phyloP scores from a whole-genome alignment of 1,139 yeast species.

The Candida sojae region DNA sequence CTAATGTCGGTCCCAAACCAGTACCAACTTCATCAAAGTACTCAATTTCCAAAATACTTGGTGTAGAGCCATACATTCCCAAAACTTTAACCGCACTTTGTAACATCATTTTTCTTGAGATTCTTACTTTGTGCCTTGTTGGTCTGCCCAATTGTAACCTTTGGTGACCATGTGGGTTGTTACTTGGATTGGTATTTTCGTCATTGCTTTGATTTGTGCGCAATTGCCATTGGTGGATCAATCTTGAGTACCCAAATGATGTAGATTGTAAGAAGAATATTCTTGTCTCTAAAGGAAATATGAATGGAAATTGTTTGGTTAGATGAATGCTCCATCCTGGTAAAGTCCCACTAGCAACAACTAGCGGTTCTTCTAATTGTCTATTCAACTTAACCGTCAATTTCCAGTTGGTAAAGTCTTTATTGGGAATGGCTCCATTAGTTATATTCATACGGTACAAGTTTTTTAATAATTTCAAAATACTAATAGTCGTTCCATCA shows the following conservation, averaged over 20 bases:
- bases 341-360: conserved; percentile 83
- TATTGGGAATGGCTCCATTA: conserved; percentile 30
- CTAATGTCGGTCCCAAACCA: conserved; percentile 94
- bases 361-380: conserved; percentile 86
- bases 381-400: conserved; percentile 83
- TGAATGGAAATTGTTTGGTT: conserved; percentile 73
- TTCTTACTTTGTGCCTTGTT: conserved; percentile 76
- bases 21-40: conserved; percentile 94
- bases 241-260: conserved; percentile 87
- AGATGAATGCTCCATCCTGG: conserved; percentile 85
- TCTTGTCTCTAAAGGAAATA: conserved; percentile 84
- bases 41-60: conserved; percentile 84
- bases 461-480: conserved; percentile 57
- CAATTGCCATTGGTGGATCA: conserved; percentile 77
- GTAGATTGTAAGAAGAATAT: conserved; percentile 80
- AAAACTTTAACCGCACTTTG: conserved; percentile 82
- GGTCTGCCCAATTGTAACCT: conserved; percentile 69
- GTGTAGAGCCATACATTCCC: conserved; percentile 74
- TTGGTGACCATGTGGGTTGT: conserved; percentile 13
- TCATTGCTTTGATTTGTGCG: conserved; percentile 48
- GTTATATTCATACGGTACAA: conserved; percentile 50
- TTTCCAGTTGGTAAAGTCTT: conserved; percentile 73
- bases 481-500: conserved; percentile 48
- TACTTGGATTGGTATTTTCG: conserved; percentile 13
- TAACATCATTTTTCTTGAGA: conserved; percentile 69